A percentile compares a stretch with the other conserved stretches of the same genome.
Conservation (phyloP, 2,329 filamentous ascomycete genomes). For the Aureobasidium sp. region DNA sequence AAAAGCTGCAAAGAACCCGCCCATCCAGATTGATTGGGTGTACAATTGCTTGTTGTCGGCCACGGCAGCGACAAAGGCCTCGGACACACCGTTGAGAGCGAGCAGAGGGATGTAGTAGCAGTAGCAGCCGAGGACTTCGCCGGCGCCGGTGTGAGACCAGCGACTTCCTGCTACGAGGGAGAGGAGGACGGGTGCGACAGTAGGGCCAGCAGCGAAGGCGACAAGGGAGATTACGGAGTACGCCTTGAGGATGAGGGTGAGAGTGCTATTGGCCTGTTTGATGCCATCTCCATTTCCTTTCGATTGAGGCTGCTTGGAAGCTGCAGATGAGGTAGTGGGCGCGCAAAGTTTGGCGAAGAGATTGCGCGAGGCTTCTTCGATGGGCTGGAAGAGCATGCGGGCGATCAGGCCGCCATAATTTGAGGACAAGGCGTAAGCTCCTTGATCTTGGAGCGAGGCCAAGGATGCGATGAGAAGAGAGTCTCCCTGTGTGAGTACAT, state of each 20-base stretch:
- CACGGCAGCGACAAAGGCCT: conserved; percentile 87
- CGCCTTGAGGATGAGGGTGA: conserved; percentile 57
- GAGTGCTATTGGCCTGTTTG: conserved; percentile 30
- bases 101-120: conserved; percentile 91
- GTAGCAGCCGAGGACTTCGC: conserved; percentile 66
- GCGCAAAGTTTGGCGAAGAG: conserved; percentile 75
- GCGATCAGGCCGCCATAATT: conserved; percentile 88
- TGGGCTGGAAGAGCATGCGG: conserved; percentile 82
- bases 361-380: conserved; percentile 87
- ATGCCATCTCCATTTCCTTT: neutral
- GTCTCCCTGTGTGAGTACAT: conserved; percentile 89
- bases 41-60: conserved; percentile 68
- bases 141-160: conserved; percentile 69
- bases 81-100: conserved; percentile 82
- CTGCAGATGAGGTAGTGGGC: conserved; percentile 18
- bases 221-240: conserved; percentile 68
- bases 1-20: conserved; percentile 68
- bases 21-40: conserved; percentile 76
- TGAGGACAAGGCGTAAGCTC: conserved; percentile 83
- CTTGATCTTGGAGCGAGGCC: conserved; percentile 71
- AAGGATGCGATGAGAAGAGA: conserved; percentile 76
- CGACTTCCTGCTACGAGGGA: conserved; percentile 64
- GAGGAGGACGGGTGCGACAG: conserved; percentile 64
- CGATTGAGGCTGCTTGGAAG: neutral
- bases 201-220: conserved; percentile 63